A percentile compares a stretch with the other conserved stretches of the same genome.
Conservation (phyloP, 352 stramenopile genomes). For the Chloridella minuta region DNA sequence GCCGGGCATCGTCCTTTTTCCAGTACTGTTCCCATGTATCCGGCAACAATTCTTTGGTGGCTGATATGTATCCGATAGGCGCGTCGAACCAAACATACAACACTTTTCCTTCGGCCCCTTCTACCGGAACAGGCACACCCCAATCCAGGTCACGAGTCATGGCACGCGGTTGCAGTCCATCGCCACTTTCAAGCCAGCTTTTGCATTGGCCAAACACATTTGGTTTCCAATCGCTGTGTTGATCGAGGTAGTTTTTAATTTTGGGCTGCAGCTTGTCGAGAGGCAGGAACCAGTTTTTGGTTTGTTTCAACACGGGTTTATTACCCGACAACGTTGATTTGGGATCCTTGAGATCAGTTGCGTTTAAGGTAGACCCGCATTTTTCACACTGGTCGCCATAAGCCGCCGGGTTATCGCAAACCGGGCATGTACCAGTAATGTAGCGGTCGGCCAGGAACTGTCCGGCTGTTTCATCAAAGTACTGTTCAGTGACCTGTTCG, state of each 20-base stretch:
- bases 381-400: conserved; percentile 43
- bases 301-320: conserved; percentile 17
- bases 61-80: conserved; percentile 69
- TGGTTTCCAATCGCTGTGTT: conserved; percentile 15
- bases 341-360: conserved; percentile 19
- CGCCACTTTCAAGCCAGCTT: conserved; percentile 27
- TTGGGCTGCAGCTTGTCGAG: conserved; percentile 17
- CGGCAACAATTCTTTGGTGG: conserved; percentile 34
- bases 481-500: conserved; percentile 16
- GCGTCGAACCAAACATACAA: conserved; percentile 99
- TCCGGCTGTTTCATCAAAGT: conserved; percentile 17
- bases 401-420: conserved; percentile 34
- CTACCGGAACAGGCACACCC: conserved; percentile 20
- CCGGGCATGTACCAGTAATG: conserved; percentile 19
- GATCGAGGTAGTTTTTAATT: conserved; percentile 15
- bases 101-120: conserved; percentile 33
- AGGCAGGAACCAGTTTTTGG: conserved; percentile 20
- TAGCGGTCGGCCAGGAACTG: conserved; percentile 22
- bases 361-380: conserved; percentile 20
- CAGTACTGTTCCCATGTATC: conserved; percentile 28
- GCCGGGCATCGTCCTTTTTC: conserved; percentile 26
- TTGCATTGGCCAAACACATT: conserved; percentile 28
- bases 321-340: conserved; percentile 12
- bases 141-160: conserved; percentile 31
- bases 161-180: conserved; percentile 36